These are phyloP conservation scores for Claviceps fusiformis DNA, from an alignment of 2,329 filamentous ascomycete genomes.

Conservation along the genomic window DNA sequence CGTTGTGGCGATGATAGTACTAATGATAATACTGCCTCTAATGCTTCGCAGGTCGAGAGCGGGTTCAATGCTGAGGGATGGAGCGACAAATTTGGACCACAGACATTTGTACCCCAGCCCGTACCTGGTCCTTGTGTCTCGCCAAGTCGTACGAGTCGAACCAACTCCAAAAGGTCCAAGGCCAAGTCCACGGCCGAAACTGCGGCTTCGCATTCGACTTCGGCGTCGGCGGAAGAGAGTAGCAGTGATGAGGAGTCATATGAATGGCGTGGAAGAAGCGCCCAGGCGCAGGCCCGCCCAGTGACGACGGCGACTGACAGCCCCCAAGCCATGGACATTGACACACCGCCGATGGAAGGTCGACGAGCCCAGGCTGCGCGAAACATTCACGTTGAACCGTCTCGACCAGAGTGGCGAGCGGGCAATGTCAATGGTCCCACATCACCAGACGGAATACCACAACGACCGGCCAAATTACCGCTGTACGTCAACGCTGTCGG, in stretches of 20 bases:
- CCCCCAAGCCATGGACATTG: constrained; percentile 53
- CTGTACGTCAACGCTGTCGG: constrained; percentile 27
- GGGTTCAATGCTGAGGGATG: constrained; percentile 39
- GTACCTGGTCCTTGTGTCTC: constrained; percentile 25
- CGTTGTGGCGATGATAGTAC: constrained; percentile 12
- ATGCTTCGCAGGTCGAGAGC: constrained; percentile 14
- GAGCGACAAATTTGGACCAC: constrained; percentile 38
- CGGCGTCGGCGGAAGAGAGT: constrained; percentile 31
- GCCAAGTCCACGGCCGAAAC: constrained; percentile 35
- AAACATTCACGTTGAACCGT: constrained; percentile 44
- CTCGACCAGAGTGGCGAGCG: constrained; percentile 45
- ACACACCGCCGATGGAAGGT: constrained; percentile 30
- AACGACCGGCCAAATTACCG: constrained; percentile 8
- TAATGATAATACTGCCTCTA: constrained; percentile 11
- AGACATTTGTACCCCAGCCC: constrained; percentile 38
- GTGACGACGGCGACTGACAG: constrained; percentile 24
- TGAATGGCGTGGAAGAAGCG: constrained; percentile 22
- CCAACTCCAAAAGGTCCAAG: constrained; percentile 45
- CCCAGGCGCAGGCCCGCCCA: constrained; percentile 12
- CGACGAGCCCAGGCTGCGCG: constrained; percentile 21
- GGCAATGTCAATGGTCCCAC: constrained; percentile 26
- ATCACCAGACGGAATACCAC: constrained; percentile 11
- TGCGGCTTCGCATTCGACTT: constrained; percentile 10
- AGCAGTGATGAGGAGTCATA: constrained; percentile 29
- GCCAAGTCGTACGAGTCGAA: constrained; percentile 29